Conservation (phyloP, 768 basidiomycete genomes). For the Mycena albidolilacea region DNA sequence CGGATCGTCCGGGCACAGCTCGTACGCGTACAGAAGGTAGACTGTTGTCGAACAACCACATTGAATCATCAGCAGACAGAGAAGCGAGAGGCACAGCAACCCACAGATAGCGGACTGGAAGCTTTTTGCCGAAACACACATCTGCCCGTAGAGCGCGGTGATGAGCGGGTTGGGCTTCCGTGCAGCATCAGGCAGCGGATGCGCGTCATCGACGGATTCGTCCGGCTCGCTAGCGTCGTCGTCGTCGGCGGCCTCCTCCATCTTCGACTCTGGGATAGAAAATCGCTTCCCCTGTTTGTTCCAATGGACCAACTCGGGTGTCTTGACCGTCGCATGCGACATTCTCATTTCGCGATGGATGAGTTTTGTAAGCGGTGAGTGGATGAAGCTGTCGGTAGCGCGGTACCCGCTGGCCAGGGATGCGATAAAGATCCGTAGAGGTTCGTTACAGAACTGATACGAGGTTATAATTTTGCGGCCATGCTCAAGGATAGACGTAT, state of each 20-base stretch:
- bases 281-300: constrained; percentile 72
- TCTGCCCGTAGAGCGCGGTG: constrained; percentile 86
- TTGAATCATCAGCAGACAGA: neutral
- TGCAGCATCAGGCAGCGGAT: constrained; percentile 61
- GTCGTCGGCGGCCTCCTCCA: constrained; percentile 56
- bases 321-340: constrained; percentile 75
- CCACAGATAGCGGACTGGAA: constrained; percentile 87
- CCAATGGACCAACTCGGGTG: constrained; percentile 75
- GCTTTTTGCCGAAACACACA: constrained; percentile 88
- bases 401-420: constrained; percentile 80
- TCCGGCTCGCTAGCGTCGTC: constrained; percentile 57
- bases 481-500: constrained; percentile 76
- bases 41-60: constrained; percentile 59
- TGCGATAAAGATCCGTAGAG: constrained; percentile 82
- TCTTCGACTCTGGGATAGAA: constrained; percentile 60
- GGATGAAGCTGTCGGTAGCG: constrained; percentile 83
- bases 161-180: constrained; percentile 81
- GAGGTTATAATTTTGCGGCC: constrained; percentile 79
- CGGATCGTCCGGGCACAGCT: constrained; percentile 87
- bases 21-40: constrained; percentile 92
- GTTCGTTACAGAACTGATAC: constrained; percentile 92
- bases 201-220: constrained; percentile 36
- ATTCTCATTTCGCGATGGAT: constrained; percentile 85
- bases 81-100: neutral
- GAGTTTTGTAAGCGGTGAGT: constrained; percentile 86